phyloP scores from a whole-genome alignment of 1,284 basidiomycete genomes.

The Ustilago xerochloae region DNA sequence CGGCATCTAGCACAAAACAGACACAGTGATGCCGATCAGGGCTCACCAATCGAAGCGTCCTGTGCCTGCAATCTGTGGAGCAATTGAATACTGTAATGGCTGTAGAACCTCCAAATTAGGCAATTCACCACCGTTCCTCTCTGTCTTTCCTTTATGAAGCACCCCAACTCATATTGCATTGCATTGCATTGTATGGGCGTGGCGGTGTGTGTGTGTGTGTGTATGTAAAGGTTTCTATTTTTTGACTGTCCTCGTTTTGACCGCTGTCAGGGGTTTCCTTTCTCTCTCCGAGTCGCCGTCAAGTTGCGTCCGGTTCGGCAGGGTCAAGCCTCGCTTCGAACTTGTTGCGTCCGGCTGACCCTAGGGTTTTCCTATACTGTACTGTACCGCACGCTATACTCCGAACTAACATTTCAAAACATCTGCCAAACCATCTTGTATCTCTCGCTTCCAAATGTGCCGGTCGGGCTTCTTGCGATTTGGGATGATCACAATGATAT shows the following conservation, averaged over 20 bases:
- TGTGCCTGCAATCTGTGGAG: too few relatives aligned
- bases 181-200: background rate
- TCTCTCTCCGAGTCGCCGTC: background rate
- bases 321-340: background rate
- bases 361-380: background rate
- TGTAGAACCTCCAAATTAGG: background rate
- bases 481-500: too few relatives aligned
- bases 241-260: background rate
- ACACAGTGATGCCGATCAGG: background rate
- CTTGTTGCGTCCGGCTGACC: too few relatives aligned
- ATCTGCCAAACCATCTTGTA: background rate
- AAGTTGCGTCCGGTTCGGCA: background rate
- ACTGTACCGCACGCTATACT: background rate
- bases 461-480: too few relatives aligned
- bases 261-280: background rate
- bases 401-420: background rate
- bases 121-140: background rate
- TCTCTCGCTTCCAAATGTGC: too few relatives aligned
- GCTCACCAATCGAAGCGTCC: background rate
- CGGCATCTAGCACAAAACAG: too few relatives aligned
- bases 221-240: background rate
- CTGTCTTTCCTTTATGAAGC: too few relatives aligned
- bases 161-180: background rate
- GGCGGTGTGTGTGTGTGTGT: background rate
- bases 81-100: too few relatives aligned